Base-by-base conservation (phyloP, 2,329 filamentous ascomycete genomes). In the Fusarium setosum region DNA sequence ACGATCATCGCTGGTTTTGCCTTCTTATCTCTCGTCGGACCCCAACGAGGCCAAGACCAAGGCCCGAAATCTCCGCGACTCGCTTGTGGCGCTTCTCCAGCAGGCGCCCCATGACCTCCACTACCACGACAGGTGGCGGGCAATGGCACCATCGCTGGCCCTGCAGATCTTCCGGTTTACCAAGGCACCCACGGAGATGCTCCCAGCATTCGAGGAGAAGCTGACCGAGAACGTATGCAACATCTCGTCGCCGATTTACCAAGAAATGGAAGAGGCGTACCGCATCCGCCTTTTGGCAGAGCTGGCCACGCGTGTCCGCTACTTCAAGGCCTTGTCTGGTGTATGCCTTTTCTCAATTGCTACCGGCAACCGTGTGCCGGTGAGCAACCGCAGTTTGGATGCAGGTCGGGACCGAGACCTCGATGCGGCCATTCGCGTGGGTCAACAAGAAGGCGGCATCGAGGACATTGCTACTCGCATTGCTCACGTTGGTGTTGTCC, bases 401-500 rank as follows among this genome's bases (percentile, higher is more conserved):
- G 38, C 59, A 20, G 65, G 61, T 32, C 71, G 69, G 32, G 72
- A 75, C 41, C 71, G 75, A 49, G 76, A 79, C 34, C 56, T 75
- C 47, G 77, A 81, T 56, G 72, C 70, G 18, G 69, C 72, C 5
- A 70, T 71, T 59, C 80, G 79, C 10, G 81, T 83, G 54, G 75
- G 77, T 9, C 81, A 84, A 40, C 84, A 86, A 48, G 85, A 88
- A 47, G 82, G 80, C 40, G 82, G 84, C 31, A 72, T 92, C 34
- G 83, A 85, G 40, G 90, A 93, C 59, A 87, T 97, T 75, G 88
- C 92, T 1, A 90, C 89, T 41, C 88, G 92, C 42, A 84, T 97
- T 49, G 90, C 93, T 6, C 95, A 97, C 73, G 88, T 97, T 41
- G 89, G 92, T 13, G 84, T 96, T 6, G 80, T 98, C 21, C 94